Evolutionary conservation across 345 rosid species (phyloP).

Genomic region (Gossypium ekmanianum): DNA sequence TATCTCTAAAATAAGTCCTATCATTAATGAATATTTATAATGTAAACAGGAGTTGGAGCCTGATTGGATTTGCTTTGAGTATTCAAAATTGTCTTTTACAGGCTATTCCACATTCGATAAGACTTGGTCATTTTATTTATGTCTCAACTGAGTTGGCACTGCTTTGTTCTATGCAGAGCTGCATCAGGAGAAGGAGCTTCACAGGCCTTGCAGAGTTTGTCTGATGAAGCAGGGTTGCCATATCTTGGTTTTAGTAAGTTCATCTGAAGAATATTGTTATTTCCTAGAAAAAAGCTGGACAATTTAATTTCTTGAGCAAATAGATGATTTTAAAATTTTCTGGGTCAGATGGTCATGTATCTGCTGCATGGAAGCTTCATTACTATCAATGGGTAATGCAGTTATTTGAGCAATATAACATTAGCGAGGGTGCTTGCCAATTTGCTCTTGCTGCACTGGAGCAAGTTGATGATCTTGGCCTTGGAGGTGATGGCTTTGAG

Average conservation of each 20-base stretch:
- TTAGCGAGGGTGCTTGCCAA: constrained; percentile 88
- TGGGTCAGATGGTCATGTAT: constrained; percentile 45
- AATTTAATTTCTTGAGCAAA: constrained; percentile 6
- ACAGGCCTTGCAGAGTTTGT: constrained; percentile 69
- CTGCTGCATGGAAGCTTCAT: constrained; percentile 84
- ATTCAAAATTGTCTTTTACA: background rate
- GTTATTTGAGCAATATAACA: constrained; percentile 79
- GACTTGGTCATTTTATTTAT: background rate
- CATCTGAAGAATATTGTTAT: constrained; percentile 16
- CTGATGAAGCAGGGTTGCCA: constrained; percentile 68
- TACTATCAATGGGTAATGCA: constrained; percentile 99
- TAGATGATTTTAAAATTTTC: background rate
- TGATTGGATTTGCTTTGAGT: background rate
- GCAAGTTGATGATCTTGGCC: constrained; percentile 78
- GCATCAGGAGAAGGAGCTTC: constrained; percentile 82
- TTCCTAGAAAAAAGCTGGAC: background rate
- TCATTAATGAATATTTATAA: background rate
- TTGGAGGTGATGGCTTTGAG: constrained; percentile 29
- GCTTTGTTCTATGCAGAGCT: constrained; percentile 53
- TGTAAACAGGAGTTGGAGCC: background rate
- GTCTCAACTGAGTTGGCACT: constrained; percentile 17
- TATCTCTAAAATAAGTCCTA: background rate
- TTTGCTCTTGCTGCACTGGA: constrained; percentile 98
- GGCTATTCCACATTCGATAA: background rate
- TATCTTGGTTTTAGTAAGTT: constrained; percentile 55